Percentiles rank a stretch among this genome's conserved stretches.
These are phyloP conservation scores for Cystobasidium sp. DNA, from an alignment of 1,284 basidiomycete species.

Conservation along the genomic window DNA sequence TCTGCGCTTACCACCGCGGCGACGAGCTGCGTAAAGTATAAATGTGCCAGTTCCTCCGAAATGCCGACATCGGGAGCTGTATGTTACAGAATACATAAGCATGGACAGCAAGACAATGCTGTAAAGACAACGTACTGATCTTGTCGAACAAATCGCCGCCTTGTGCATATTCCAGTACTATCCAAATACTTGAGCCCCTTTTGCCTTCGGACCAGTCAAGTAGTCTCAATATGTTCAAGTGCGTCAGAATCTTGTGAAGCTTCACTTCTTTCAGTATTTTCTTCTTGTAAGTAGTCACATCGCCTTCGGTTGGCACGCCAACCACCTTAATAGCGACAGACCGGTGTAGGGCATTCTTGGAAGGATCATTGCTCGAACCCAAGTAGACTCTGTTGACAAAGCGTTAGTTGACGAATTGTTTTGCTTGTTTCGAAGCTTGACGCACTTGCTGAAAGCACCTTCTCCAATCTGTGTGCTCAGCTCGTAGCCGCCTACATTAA, in stretches of 20 bases:
- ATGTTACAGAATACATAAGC: not conserved
- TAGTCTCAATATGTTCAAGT: conserved; percentile 79
- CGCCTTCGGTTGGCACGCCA: conserved; percentile 61
- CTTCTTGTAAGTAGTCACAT: conserved; percentile 68
- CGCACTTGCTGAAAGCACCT: conserved; percentile 80
- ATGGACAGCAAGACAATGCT: not conserved
- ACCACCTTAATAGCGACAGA: conserved; percentile 86
- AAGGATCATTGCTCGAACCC: conserved; percentile 64
- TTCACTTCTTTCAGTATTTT: conserved; percentile 91
- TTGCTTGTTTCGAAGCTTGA: not conserved
- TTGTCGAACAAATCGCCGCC: conserved; percentile 98
- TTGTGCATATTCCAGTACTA: conserved; percentile 87
- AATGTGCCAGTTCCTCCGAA: conserved; percentile 83
- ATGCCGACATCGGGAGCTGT: conserved; percentile 84
- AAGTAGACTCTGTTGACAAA: conserved; percentile 70
- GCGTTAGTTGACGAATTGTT: conserved; percentile 3
- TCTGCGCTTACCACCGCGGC: conserved; percentile 66
- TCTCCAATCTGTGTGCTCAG: conserved; percentile 77
- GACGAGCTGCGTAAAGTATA: conserved; percentile 88
- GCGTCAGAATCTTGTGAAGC: conserved; percentile 81
- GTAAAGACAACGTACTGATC: conserved; percentile 70
- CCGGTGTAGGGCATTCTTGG: conserved; percentile 60
- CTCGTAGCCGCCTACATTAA: conserved; percentile 63
- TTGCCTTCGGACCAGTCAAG: conserved; percentile 72
- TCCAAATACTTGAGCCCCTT: conserved; percentile 67